Conservation (phyloP, 805 yeast genomes). For the Candida sithepensis region DNA sequence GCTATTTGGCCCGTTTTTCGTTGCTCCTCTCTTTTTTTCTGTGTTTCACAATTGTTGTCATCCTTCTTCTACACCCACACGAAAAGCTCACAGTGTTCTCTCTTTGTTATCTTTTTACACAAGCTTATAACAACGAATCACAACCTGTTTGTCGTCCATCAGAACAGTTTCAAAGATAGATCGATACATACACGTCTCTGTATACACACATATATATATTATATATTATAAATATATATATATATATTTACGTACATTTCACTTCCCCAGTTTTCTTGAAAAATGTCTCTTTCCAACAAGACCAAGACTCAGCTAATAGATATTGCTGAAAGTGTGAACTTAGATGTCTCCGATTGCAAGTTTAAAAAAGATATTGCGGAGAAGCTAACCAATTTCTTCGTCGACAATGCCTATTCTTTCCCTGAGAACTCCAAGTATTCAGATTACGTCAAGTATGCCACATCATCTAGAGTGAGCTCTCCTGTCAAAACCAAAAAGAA, state of each 20-base stretch:
- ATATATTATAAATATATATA: too few species aligned
- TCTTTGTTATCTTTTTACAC: too few species aligned
- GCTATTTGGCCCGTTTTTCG: too few species aligned
- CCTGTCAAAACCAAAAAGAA: conserved; percentile 5
- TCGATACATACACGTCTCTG: not conserved
- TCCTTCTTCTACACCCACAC: too few species aligned
- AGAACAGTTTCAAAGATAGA: not conserved
- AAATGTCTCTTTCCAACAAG: conserved; percentile 26
- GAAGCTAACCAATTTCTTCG: conserved; percentile 19
- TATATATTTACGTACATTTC: too few species aligned
- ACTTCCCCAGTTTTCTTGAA: not conserved
- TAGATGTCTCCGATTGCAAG: conserved; percentile 21
- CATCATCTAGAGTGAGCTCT: conserved; percentile 5
- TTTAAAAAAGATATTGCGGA: conserved; percentile 29
- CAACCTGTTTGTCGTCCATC: too few species aligned
- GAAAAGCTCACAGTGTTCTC: too few species aligned
- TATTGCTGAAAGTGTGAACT: conserved; percentile 27
- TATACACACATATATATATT: too few species aligned
- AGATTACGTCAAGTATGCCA: conserved; percentile 20
- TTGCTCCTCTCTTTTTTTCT: too few species aligned
- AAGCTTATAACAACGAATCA: too few species aligned
- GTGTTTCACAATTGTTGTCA: too few species aligned
- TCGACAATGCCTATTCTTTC: conserved; percentile 19
- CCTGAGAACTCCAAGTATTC: conserved; percentile 25
- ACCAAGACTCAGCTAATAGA: conserved; percentile 31